Conservation (phyloP, 495 filamentous ascomycete genomes). For the Neurospora hispaniola region DNA sequence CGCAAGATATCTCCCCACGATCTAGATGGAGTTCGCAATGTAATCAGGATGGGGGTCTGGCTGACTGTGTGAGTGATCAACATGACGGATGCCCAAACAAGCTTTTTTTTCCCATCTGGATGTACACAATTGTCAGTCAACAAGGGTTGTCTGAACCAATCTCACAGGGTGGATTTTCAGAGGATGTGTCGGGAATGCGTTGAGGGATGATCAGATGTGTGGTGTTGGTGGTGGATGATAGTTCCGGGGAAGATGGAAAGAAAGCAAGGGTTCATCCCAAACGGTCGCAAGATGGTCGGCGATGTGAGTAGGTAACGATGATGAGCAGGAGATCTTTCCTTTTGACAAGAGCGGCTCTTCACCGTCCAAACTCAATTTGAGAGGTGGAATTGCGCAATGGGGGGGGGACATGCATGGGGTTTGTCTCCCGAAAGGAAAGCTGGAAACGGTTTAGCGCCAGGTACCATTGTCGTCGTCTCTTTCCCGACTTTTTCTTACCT, state of each 20-base stretch:
- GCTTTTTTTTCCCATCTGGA: neutral
- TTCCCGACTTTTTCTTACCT: neutral
- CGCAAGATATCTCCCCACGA: neutral
- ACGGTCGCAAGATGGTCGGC: neutral
- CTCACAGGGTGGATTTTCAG: neutral
- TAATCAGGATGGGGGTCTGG: neutral
- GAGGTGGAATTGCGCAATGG: neutral
- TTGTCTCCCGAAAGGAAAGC: neutral
- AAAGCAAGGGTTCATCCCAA: neutral
- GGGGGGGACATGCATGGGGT: neutral
- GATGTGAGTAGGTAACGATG: neutral
- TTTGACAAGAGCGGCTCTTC: neutral
- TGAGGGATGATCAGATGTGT: neutral
- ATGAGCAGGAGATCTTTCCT: neutral
- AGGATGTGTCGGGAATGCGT: neutral
- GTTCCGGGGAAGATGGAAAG: neutral
- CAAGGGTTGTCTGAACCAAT: neutral
- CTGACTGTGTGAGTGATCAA: neutral
- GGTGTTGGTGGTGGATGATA: neutral
- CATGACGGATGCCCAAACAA: neutral
- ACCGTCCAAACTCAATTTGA: neutral
- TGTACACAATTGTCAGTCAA: neutral
- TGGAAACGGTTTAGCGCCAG: neutral
- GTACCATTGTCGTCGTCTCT: neutral
- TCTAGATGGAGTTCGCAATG: neutral